These are phyloP conservation scores for Dactylellina drechsleri DNA, from an alignment of 2,329 filamentous ascomycete genomes.

Conservation along the genomic window DNA sequence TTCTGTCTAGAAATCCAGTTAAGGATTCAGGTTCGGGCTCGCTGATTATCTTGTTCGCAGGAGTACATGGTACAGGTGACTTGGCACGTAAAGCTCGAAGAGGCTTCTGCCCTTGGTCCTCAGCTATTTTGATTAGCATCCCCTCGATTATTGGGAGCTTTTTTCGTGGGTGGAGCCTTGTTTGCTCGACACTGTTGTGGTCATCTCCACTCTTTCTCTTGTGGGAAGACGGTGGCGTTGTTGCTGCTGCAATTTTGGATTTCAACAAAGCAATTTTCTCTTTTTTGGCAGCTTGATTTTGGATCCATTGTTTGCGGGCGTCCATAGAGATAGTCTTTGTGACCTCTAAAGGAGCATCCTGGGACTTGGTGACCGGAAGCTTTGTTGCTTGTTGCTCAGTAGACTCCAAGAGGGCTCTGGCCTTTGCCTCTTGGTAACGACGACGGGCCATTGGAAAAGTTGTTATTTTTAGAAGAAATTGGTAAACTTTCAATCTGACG, in stretches of 20 bases:
- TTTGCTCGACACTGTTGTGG: background rate
- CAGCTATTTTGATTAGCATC: conserved; percentile 3
- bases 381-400: no score
- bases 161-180: background rate
- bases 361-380: no score
- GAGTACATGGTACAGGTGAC: conserved; percentile 10
- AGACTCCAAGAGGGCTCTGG: background rate
- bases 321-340: background rate
- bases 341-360: no score
- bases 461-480: background rate
- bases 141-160: background rate
- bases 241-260: background rate
- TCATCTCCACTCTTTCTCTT: conserved; percentile 7
- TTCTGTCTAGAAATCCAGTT: background rate
- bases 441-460: background rate
- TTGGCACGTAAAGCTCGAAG: conserved; percentile 3
- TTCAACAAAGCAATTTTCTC: background rate
- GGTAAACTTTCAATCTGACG: no score
- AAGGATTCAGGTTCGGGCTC: background rate
- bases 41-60: conserved; percentile 9
- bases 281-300: background rate
- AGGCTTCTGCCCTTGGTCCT: conserved; percentile 14
- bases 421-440: background rate
- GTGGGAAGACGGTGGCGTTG: background rate
- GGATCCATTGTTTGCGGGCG: background rate